Percentiles rank a stretch among this genome's conserved stretches.
These are phyloP conservation scores for Pyrenophora graminea DNA, from an alignment of 2,329 filamentous ascomycete genomes.

Conservation along the genomic window DNA sequence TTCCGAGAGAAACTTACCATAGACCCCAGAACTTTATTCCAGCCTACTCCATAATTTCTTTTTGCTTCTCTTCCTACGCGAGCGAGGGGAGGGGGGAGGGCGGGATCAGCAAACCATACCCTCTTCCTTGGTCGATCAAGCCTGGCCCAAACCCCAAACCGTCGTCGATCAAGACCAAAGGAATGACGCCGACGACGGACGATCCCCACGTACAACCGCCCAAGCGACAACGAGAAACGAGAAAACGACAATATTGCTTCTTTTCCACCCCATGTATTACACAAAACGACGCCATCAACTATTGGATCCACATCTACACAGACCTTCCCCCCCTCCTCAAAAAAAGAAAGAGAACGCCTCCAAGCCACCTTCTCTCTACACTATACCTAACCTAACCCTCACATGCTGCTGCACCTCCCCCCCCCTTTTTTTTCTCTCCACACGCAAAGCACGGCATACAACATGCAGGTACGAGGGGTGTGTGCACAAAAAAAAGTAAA, in stretches of 20 bases:
- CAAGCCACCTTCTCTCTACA: too few species aligned
- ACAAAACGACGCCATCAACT: neutral
- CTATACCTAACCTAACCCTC: neutral
- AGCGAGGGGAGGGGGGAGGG: too few species aligned
- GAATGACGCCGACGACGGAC: neutral
- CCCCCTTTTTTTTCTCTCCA: neutral
- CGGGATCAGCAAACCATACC: too few species aligned
- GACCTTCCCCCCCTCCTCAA: too few species aligned
- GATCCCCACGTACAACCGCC: neutral
- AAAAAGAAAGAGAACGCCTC: too few species aligned
- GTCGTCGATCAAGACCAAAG: neutral
- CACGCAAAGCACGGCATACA: conserved; percentile 3
- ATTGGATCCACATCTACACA: conserved; percentile 10
- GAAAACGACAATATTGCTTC: neutral
- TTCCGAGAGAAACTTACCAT: too few species aligned
- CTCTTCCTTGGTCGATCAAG: too few species aligned
- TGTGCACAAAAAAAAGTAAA: neutral
- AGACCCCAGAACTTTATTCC: too few species aligned
- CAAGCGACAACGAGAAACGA: neutral
- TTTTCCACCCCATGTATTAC: neutral
- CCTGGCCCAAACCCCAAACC: too few species aligned
- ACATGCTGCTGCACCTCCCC: neutral
- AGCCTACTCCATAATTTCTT: too few species aligned
- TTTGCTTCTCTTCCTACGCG: too few species aligned
- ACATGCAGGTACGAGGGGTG: neutral